These are phyloP conservation scores for Podospora conica DNA, from an alignment of 495 filamentous ascomycete genomes.

Conservation along the genomic window DNA sequence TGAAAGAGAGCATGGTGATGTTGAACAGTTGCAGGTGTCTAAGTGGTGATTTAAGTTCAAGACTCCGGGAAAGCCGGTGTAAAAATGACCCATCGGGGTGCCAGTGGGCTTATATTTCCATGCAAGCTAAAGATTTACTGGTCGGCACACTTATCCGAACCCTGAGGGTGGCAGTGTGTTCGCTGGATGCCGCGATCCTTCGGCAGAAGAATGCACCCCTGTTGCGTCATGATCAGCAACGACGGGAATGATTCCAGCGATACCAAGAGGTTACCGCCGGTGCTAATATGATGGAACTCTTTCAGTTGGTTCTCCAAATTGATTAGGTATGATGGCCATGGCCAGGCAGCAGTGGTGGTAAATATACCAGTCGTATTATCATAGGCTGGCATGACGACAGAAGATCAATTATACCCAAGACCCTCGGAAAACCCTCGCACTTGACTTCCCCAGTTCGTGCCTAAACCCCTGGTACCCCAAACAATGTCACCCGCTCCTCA, in stretches of 20 bases:
- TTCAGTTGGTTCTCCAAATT: neutral
- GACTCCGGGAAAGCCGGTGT: too few relatives aligned
- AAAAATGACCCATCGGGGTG: too few relatives aligned
- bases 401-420: neutral
- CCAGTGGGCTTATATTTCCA: too few relatives aligned
- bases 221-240: neutral
- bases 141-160: neutral
- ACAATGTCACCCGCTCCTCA: neutral
- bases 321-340: neutral
- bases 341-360: neutral
- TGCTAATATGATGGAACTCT: too few relatives aligned
- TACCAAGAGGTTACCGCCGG: neutral
- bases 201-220: neutral
- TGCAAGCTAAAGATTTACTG: neutral
- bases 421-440: too few relatives aligned
- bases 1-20: neutral
- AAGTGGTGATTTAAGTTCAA: too few relatives aligned
- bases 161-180: neutral
- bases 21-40: too few relatives aligned
- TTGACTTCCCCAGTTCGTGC: too few relatives aligned
- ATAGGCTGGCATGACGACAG: neutral
- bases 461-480: too few relatives aligned
- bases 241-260: neutral
- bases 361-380: too few relatives aligned
- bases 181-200: neutral